Percentiles rank a stretch among this genome's conserved stretches.
These are phyloP conservation scores for Pseudocercospora cruenta DNA, from an alignment of 2,329 filamentous ascomycete species.

Conservation along the genomic window DNA sequence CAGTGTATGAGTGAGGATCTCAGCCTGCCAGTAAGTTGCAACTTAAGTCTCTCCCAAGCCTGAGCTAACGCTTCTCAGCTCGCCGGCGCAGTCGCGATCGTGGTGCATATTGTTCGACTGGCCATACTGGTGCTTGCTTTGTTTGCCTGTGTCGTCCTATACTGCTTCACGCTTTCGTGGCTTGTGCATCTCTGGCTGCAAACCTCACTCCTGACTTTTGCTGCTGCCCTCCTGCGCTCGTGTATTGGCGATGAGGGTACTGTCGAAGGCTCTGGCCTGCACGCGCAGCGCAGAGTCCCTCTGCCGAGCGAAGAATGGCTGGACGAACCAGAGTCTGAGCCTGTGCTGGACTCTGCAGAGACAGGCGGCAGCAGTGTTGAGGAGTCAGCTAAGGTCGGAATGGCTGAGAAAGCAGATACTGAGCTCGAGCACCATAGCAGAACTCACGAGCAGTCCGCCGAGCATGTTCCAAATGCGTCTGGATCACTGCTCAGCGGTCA, in stretches of 20 bases:
- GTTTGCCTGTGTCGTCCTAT: conserved; percentile 12
- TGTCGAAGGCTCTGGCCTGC: background rate
- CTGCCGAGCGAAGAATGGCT: background rate
- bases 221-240: conserved; percentile 13
- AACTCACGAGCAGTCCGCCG: background rate
- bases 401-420: background rate
- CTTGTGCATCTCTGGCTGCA: conserved; percentile 23
- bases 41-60: too few relatives aligned
- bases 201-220: conserved; percentile 14
- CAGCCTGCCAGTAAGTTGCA: conserved; percentile 9
- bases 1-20: conserved; percentile 11
- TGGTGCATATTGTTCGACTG: conserved; percentile 14
- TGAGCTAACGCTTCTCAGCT: conserved; percentile 16
- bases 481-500: background rate
- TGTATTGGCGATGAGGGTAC: conserved; percentile 8
- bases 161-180: conserved; percentile 23
- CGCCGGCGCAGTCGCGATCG: conserved; percentile 15
- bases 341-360: background rate
- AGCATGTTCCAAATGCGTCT: background rate
- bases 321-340: background rate
- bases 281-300: background rate
- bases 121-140: conserved; percentile 21
- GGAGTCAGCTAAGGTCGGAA: background rate
- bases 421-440: background rate
- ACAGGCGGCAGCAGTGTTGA: background rate